Evolutionary conservation across 305 asterid species (phyloP), one percentile per base, ranked within the genome.

Genomic region (Ajuga reptans): DNA sequence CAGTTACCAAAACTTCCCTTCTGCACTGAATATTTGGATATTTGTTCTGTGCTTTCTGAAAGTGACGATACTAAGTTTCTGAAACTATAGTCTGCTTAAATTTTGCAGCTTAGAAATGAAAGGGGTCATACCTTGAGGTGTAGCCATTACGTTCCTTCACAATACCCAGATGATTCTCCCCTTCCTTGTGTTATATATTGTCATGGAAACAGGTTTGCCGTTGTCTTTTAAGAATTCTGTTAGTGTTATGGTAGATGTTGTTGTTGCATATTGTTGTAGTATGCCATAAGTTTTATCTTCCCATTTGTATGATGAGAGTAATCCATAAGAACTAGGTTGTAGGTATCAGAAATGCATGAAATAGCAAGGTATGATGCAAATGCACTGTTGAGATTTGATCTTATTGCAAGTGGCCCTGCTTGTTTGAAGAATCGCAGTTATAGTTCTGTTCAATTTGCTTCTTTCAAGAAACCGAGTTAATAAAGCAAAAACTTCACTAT

Each of bases 181-280:
- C 95, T 90, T 80, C 99, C 99, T 50, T 93, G 99, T 84, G 99
- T 93, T 66, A 79, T 93, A 73, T 93, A 93, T 85, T 93, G 99
- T 81, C 99, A 93, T 75, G 99, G 99, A 64, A 93, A 93, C 86
- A 93, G 98, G 98, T 90, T 47, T 62, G 55, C 57, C 18, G 4
- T 69, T 39, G 47, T 75, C 63, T 50, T 73, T 27, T 53, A 52
- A 39, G 41, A 66, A 77, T 14, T 50, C 69, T 58, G 43, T 61
- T 34, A 24, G 66, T 58, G 43, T 61, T 34, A 24, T 57, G 47
- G 31, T 39, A 41, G 56, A 43, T 46, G 12, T 21, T 16, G 39
- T 69, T 67, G 56, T 59, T 66, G 75, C 71, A 16, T 47, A 36
- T 16, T 9, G 24, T n/a, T 59, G 33, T 15, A 33, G 7, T 24